Base-by-base conservation (phyloP, 1,139 yeast genomes). In the Meyerozyma sp. region DNA sequence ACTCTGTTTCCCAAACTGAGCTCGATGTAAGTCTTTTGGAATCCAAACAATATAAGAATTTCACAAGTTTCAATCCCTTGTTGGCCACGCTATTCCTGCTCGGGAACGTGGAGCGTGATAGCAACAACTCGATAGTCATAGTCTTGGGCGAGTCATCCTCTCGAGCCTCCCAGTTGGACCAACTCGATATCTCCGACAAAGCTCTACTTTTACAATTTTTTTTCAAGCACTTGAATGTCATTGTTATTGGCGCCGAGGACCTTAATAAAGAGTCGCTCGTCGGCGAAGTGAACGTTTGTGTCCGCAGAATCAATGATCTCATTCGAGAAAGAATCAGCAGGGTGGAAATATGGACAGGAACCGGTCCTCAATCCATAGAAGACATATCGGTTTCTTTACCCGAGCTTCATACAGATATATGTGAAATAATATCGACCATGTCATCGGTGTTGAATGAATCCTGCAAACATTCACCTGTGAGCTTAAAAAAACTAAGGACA, bases 311-410 rank as follows among this genome's bases (percentile, higher is more conserved):
- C 40, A 53, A 56, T 20, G 40, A 44, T 8, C 51, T 65, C 41
- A 58, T 68, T n/a, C 51, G 45, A 49, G 44, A 73, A 51, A 59
- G 85, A 49, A 65, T 78, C 35, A 52, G 69, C 5, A 59, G 85
- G 48, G 73, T 80, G 47, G 73, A 75, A 52, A 68, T 78, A 3
- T 80, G 84, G 85, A 73, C 79, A 0, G 84, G 84, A 2, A 70
- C 77, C 26, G 68, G 70, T 18, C 47, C 53, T 3, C 42, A 55
- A 18, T 51, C 60, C 39, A 46, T 67, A 14, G 61, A 67, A 46
- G 70, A 69, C 40, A 30, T 30, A n/a, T 30, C 34, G 8, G 34
- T 6, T 13, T 54, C 54, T 27, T 57, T 49, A 40, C 41, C 46
- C 30, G 41, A 39, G 25, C 34, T 37, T 8, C 41, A 44, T 11